Base-by-base conservation (phyloP, 768 basidiomycete species). In the Boletales sp. region DNA sequence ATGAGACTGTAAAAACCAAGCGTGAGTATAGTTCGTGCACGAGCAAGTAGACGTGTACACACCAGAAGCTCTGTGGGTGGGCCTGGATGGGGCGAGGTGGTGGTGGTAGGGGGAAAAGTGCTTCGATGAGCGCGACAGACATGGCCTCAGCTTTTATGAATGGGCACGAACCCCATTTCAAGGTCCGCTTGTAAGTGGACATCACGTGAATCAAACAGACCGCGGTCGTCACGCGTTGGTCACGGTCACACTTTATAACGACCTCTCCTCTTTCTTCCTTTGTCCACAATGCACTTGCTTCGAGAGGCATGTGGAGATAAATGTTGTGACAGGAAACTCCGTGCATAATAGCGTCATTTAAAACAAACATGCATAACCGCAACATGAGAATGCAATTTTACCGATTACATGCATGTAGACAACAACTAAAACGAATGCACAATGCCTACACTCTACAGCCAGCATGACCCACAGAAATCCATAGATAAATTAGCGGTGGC, bases 191-290 rank as follows among this genome's bases (percentile, higher is more conserved):
- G 55, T 46, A 41, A n/a, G 37, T 54, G 51, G 51, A 34, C 54
- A 40, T 67, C 66, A 67, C 66, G 57, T 67, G 66, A 63, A 54
- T 67, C 57, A 21, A 67, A 67, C 66, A 67, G 66, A 67, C 57
- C 66, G 66, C 66, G 66, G 38, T 31, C 5, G 68, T 67, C 67
- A 67, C 66, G 66, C 66, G 66, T 57, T 30, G 0, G 62, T 65
- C 57, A 67, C 63, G 2, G 54, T 64, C 57, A 66, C 56, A 41
- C 49, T 46, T 39, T 57, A 60, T 63, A 57, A 18, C 9, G n/a
- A 17, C 36, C 17, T 38, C 19, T 12, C 17, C 10, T 19, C 7
- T 18, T 7, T 36, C 35, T 10, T 7, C 12, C 12, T 7, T 36
- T 14, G 35, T 36, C 35, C 32, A 9, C 32, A 2, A 34, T 34